Evolutionary conservation across 2,329 filamentous ascomycete genomes (phyloP), one percentile per base, ranked within the genome.

Genomic region (Pyrenophora tritici-repentis): DNA sequence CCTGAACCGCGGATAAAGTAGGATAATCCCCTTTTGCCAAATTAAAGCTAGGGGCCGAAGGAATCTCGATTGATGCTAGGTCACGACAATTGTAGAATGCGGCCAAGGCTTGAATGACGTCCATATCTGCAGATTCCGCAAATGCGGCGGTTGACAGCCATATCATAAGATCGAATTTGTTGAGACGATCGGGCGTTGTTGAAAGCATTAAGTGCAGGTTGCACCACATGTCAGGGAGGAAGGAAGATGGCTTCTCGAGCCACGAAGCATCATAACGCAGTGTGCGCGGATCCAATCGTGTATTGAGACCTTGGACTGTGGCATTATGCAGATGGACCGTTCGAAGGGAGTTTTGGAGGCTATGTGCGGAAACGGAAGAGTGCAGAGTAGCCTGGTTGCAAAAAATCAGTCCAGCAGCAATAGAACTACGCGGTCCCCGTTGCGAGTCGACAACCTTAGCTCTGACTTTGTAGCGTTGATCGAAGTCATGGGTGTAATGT

Each of bases 131-230:
- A 4, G 47, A 17, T 10, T 54, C 13, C 1, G 63, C 47, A 42
- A 62, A 73, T 10, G 65, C 61, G 47, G 63, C 42, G 0, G 66
- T 66, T 1, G 66, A 62, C 0, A 72, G 47, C 61, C 64, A 72
- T 2, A 62, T 58, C 26, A 58, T 48, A 0, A 72, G 42, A 29
- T 29, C 26, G 10, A 29, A 29, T 13, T 12, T 29, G 16, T 61
- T 45, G 39, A 59, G 71, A n/a, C 45, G 56, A 4, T 46, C 29
- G 13, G 62, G 62, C 3, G 29, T 22, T 42, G 1, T 2, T 12
- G 1, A 20, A 4, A 10, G 47, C 12, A 3, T 18, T 3, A 24
- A n/a, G 22, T 72, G 67, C 1, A 70, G 34, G 9, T 26, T 47
- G 42, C 67, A 70, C 67, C 62, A 71, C 6, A 45, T 3, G 1